phyloP scores from a whole-genome alignment of 23 red algal genomes.

The Cyanidium caldarium region DNA sequence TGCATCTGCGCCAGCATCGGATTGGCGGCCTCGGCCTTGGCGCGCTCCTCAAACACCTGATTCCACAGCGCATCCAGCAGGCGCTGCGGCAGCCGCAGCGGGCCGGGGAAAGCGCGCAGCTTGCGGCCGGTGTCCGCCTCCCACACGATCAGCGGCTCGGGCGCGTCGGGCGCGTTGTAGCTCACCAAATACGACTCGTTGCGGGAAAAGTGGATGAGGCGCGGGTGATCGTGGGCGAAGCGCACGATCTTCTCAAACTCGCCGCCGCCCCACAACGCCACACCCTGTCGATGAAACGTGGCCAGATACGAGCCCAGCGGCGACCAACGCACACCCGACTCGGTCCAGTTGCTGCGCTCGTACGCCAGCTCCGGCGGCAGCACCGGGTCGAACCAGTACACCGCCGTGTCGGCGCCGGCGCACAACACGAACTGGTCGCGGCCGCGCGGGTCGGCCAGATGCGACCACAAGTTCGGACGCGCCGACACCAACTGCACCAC shows the following conservation, averaged over 20 bases:
- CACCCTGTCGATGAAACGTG: conserved; percentile 81
- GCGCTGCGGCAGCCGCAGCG: conserved; percentile 27
- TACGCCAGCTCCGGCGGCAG: conserved; percentile 21
- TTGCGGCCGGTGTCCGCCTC: conserved; percentile 45
- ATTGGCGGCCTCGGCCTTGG: neutral
- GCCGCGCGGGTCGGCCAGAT: conserved; percentile 63
- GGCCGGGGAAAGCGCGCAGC: conserved; percentile 41
- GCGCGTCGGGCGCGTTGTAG: conserved; percentile 68
- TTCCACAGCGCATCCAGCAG: conserved; percentile 33
- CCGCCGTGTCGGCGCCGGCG: conserved; percentile 36
- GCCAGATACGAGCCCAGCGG: conserved; percentile 69
- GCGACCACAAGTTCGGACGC: conserved; percentile 46
- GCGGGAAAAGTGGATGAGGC: conserved; percentile 55
- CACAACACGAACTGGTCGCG: conserved; percentile 88
- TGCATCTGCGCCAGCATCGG: conserved; percentile 1
- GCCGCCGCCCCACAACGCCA: conserved; percentile 73
- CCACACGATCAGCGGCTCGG: conserved; percentile 46
- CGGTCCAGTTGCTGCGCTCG: conserved; percentile 61
- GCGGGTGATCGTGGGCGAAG: conserved; percentile 63
- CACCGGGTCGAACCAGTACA: conserved; percentile 72
- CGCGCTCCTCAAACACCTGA: neutral
- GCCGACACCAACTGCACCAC: conserved; percentile 20
- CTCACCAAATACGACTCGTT: conserved; percentile 82
- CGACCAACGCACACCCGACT: conserved; percentile 64
- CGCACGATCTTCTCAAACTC: conserved; percentile 72